Evolutionary conservation across 305 asterid species (phyloP).

Genomic region (Fraxinus dipetala): DNA sequence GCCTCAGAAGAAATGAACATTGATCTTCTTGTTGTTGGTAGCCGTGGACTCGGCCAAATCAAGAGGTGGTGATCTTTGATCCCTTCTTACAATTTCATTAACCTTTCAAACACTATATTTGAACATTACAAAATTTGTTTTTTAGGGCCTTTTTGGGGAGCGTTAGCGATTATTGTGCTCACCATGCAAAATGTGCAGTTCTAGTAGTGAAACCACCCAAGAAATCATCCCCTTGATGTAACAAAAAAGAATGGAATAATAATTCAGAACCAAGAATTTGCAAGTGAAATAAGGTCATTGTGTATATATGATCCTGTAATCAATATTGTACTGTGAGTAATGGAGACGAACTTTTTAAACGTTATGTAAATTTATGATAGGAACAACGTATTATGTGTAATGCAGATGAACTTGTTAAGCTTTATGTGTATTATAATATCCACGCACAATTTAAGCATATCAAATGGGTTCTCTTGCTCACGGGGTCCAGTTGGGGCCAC

Average conservation of each 20-base stretch:
- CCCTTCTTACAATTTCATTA: neutral
- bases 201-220: slow-evolving; percentile 48
- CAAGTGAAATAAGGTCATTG: neutral
- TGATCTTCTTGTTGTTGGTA: slow-evolving; percentile 61
- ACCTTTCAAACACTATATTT: neutral
- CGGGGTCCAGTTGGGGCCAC: neutral
- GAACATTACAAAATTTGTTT: neutral
- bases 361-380: no score
- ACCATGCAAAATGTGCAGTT: slow-evolving; percentile 49
- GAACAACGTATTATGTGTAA: no score
- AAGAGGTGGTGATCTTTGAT: slow-evolving; percentile 40
- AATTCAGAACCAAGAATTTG: neutral
- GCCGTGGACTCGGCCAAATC: slow-evolving; percentile 69
- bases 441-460: no score
- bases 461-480: neutral
- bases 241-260: neutral
- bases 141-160: slow-evolving; percentile 60
- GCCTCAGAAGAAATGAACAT: slow-evolving; percentile 51
- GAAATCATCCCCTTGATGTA: neutral
- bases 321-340: neutral
- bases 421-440: neutral
- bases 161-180: slow-evolving; percentile 54
- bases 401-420: neutral
- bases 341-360: no score
- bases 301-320: neutral